These are phyloP conservation scores for Rhizophora mangle DNA, from an alignment of 345 rosid species.

Conservation along the genomic window DNA sequence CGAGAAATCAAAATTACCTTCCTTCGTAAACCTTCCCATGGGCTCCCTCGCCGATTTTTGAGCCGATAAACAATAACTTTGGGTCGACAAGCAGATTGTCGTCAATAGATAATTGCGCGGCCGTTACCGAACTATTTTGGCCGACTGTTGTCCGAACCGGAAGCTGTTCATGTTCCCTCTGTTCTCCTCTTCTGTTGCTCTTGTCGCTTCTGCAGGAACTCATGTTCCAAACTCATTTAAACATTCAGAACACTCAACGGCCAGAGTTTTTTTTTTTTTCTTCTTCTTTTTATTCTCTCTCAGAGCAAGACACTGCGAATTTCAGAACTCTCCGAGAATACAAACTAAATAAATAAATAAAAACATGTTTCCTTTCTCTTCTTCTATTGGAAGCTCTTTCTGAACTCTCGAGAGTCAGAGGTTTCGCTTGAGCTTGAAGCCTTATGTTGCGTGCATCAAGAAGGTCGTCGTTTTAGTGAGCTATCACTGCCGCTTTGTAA, in stretches of 20 bases:
- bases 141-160: constrained; percentile 16
- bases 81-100: constrained; percentile 76
- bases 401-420: background rate
- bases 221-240: constrained; percentile 37
- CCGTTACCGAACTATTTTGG: constrained; percentile 40
- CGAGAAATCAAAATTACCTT: constrained; percentile 40
- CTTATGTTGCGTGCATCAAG: constrained; percentile 5
- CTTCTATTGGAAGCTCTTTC: background rate
- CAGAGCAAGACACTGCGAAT: too few relatives aligned
- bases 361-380: background rate
- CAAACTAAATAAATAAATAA: background rate
- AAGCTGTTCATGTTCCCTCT: constrained; percentile 17
- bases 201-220: constrained; percentile 33
- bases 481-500: background rate
- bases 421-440: constrained; percentile 23
- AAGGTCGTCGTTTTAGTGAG: constrained; percentile 9
- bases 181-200: constrained; percentile 22
- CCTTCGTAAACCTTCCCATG: constrained; percentile 94
- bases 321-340: too few relatives aligned
- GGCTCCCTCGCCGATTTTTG: constrained; percentile 93
- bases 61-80: constrained; percentile 64
- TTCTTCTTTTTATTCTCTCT: too few relatives aligned
- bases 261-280: background rate
- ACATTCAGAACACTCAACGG: background rate
- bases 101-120: constrained; percentile 44